Base-by-base conservation (phyloP, 768 basidiomycete genomes). In the Calocybe cyanea region DNA sequence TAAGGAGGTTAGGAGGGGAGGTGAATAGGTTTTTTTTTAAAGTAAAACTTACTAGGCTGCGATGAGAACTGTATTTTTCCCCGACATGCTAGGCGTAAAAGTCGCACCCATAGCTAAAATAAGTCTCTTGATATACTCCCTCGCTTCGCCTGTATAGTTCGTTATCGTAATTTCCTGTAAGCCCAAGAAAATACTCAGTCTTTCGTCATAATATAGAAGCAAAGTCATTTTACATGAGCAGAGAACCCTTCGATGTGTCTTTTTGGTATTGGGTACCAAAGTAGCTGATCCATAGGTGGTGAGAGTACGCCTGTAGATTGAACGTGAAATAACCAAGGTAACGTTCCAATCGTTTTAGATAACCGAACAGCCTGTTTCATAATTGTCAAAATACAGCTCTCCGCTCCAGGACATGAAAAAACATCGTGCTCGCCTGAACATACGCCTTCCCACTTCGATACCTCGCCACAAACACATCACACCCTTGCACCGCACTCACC, bases 41-140 rank as follows among this genome's bases (percentile, higher is more conserved):
- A 17, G 7, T 25, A 5, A 30, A 38, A 76, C 86, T 55, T 62
- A 94, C 90, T 76, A 83, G 11, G 92, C 88, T 0, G 92, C 89
- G 20, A 97, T 77, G 28, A 96, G 78, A 32, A 82, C 81, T 3
- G 86, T 91, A 56, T 91, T 95, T 17, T 69, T 66, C 8, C 76
- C 76, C 0, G 80, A 77, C 85, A 97, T 87, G 38, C 79, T 87
- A 0, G 92, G 81, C 2, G 90, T 91, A 56, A 92, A 94, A 20
- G 65, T 72, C 1, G 79, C 92, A 1, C 92, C 93, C 75, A 90
- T 80, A 4, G 78, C 65, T 4, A 66, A 66, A 41, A 97, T 87
- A 13, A 97, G 68, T 50, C 80, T 83, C 67, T 92, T 92, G 41
- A 97, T 73, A 57, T 94, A 94, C 42, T 95, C 92, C 2, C 92